Base-by-base conservation (phyloP, 1,284 basidiomycete genomes). In the Cutaneotrichosporon sp. region DNA sequence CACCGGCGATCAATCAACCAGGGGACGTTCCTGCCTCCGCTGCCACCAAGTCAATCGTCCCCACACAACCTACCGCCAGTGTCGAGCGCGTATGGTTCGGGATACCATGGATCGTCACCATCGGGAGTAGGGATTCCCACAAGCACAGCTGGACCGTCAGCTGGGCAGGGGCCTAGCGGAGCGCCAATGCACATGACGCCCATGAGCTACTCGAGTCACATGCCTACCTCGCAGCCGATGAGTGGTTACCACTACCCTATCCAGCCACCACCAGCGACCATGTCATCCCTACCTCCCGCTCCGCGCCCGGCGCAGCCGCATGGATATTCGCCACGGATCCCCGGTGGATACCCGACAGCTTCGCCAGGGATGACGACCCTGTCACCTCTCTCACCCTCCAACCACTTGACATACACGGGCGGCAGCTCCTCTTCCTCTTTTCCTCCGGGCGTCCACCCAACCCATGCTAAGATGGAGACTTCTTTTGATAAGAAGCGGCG, bases 171-270 rank as follows among this genome's bases (percentile, higher is more conserved):
- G 8, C 32, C 31, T 18, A 32, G 62, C 16, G 36, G 38, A 22
- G 16, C 49, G 8, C 53, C 56, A 30, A 62, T 65, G 66, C 66
- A 68, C 56, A 68, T 65, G 61, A 38, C 58, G 8, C 49, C 61
- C 47, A 65, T 70, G 56, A 57, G 51, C 18, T 72, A 72, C 64
- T 63, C 68, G 4, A 53, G 65, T n/a, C 67, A 69, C 51, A 62
- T 70, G 18, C 38, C 46, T 2, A 53, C 58, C 8, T 62, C 62
- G 1, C 66, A 68, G 34, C 61, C 58, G 10, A 58, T 68, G 9
- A 57, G 62, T 16, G 52, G 61, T 1, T 66, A 69, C 30, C 68
- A 69, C 52, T 69, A 69, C 31, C 63, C 63, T 0, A 9, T 66
- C 4, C 64, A 62, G 32, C 53, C 56, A 14, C 58, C 65, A 1